phyloP scores from a whole-genome alignment of 768 basidiomycete species.

The Boletus insuetus region DNA sequence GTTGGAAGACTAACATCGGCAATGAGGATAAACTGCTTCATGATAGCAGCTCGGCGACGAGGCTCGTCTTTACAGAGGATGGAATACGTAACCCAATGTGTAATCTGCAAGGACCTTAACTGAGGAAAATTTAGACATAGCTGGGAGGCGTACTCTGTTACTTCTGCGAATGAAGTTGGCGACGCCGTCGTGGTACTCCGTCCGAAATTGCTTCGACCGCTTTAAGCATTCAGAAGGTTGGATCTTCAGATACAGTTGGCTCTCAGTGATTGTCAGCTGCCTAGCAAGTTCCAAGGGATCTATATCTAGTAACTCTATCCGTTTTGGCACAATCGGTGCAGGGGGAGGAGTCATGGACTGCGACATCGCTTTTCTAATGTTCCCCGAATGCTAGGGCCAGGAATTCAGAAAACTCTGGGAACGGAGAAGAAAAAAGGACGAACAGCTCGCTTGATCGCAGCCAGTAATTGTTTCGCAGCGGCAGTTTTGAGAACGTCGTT shows the following conservation, averaged over 20 bases:
- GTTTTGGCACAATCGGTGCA: constrained; percentile 46
- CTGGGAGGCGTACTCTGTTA: constrained; percentile 42
- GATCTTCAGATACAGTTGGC: constrained; percentile 56
- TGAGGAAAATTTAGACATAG: background rate
- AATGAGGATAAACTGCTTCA: constrained; percentile 66
- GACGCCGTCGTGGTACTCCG: constrained; percentile 49
- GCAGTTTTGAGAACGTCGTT: constrained; percentile 38
- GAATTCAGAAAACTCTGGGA: background rate
- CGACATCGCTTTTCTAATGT: constrained; percentile 34
- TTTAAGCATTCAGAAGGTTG: constrained; percentile 59
- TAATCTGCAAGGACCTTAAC: constrained; percentile 36
- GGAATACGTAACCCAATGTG: constrained; percentile 59
- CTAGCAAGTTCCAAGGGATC: constrained; percentile 64
- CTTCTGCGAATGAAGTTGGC: constrained; percentile 55
- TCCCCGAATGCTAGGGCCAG: constrained; percentile 30
- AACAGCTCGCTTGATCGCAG: constrained; percentile 50
- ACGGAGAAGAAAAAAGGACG: constrained; percentile 18
- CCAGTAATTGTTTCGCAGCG: constrained; percentile 49
- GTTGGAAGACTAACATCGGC: constrained; percentile 49
- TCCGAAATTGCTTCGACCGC: constrained; percentile 47
- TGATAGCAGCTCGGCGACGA: constrained; percentile 54
- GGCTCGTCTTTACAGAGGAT: constrained; percentile 56
- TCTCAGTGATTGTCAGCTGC: constrained; percentile 67
- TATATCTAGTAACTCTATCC: constrained; percentile 56
- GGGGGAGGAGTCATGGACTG: constrained; percentile 42